Conservation (phyloP, 176 grass and related monocot species). For the Triticum timopheevii region DNA sequence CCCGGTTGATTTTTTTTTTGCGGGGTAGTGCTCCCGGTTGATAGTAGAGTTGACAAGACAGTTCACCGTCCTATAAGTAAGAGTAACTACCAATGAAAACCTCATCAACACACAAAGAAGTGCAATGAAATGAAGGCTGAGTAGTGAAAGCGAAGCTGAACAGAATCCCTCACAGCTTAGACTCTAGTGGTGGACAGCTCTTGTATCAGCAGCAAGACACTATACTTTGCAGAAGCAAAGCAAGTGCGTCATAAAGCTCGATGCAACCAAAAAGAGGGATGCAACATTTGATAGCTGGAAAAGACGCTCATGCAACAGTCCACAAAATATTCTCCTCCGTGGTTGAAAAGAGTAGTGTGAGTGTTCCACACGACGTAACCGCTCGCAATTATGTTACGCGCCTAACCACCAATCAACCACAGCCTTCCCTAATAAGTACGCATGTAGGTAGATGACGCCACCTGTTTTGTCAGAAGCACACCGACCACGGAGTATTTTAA, state of each 20-base stretch:
- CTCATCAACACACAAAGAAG: not conserved
- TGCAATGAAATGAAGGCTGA: not conserved
- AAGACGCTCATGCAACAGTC: slow-evolving; percentile 7
- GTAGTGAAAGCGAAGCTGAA: slow-evolving; percentile 37
- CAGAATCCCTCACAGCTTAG: slow-evolving; percentile 26
- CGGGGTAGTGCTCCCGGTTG: too few species aligned
- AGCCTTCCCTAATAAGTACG: not conserved
- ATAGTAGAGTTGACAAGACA: not conserved
- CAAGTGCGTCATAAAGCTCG: slow-evolving; percentile 34
- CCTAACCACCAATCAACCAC: slow-evolving; percentile 25
- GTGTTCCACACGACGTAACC: not conserved
- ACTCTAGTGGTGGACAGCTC: slow-evolving; percentile 19
- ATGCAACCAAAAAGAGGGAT: slow-evolving; percentile 40
- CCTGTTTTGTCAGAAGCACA: not conserved
- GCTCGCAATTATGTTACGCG: slow-evolving; percentile 20
- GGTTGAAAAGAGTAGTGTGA: not conserved
- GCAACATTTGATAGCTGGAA: not conserved
- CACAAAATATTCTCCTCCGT: not conserved
- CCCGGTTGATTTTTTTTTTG: too few species aligned
- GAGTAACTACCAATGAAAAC: too few species aligned
- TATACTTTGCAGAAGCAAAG: slow-evolving; percentile 23
- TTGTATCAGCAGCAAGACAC: not conserved
- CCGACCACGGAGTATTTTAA: slow-evolving; percentile 24
- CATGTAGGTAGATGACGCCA: slow-evolving; percentile 9
- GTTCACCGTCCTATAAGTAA: not conserved